A percentile compares a stretch with the other conserved stretches of the same genome.
phyloP scores from a whole-genome alignment of 306 rosid species.

The Spatholobus suberectus region DNA sequence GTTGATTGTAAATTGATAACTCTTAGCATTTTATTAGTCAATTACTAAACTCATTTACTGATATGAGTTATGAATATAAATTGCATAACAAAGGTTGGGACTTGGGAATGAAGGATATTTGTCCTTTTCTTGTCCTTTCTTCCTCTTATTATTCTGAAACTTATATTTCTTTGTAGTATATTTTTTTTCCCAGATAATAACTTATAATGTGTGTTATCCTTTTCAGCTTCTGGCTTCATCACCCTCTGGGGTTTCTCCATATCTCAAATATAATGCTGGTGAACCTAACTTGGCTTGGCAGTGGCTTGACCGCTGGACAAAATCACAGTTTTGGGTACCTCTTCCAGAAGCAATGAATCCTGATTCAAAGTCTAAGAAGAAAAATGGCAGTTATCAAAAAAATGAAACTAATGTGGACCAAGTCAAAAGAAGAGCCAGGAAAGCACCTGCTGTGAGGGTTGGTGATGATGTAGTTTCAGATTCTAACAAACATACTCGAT shows the following conservation, averaged over 20 bases:
- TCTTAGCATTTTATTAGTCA: not conserved
- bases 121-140: not conserved
- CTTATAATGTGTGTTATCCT: not conserved
- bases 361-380: slow-evolving; percentile 25
- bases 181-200: too few species aligned
- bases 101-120: not conserved
- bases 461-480: slow-evolving; percentile 25
- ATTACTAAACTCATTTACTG: not conserved
- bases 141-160: not conserved
- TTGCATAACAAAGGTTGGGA: not conserved
- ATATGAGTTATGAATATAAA: not conserved
- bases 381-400: slow-evolving; percentile 27
- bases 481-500: slow-evolving; percentile 35
- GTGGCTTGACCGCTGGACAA: slow-evolving; percentile 59
- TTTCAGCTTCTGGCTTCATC: slow-evolving; percentile 55
- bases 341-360: slow-evolving; percentile 17
- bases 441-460: slow-evolving; percentile 21
- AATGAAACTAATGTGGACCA: slow-evolving; percentile 19
- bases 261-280: slow-evolving; percentile 33
- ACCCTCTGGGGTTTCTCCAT: slow-evolving; percentile 24
- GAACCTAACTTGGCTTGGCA: slow-evolving; percentile 42
- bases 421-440: slow-evolving; percentile 36
- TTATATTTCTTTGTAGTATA: not conserved
- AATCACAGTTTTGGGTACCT: slow-evolving; percentile 48
- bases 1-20: not conserved